A percentile compares a stretch with the other conserved stretches of the same genome.
Conservation (phyloP, 768 basidiomycete genomes). For the Naganishia onofrii region DNA sequence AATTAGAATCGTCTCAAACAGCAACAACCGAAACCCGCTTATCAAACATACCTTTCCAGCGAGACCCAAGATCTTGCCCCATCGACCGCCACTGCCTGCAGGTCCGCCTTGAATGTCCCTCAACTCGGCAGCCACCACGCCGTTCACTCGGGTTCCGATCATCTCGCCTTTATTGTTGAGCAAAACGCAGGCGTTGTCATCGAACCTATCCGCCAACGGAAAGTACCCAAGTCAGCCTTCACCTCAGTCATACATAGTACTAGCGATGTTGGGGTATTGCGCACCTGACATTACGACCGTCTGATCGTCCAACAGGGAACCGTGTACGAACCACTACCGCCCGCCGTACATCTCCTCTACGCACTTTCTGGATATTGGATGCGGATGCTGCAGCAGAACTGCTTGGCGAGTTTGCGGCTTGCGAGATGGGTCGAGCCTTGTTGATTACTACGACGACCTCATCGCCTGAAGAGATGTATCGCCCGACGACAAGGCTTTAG, state of each 20-base stretch:
- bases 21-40: neutral
- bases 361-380: slow-evolving; percentile 78
- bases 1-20: neutral
- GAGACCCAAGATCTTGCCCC: slow-evolving; percentile 88
- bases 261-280: too few relatives aligned
- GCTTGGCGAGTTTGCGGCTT: slow-evolving; percentile 53
- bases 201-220: slow-evolving; percentile 60
- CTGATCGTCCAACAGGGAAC: slow-evolving; percentile 77
- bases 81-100: slow-evolving; percentile 56
- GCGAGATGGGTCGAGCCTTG: slow-evolving; percentile 74
- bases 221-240: neutral
- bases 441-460: slow-evolving; percentile 95
- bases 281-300: slow-evolving; percentile 72
- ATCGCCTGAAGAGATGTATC: slow-evolving; percentile 60
- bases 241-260: too few relatives aligned
- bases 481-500: neutral
- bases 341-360: slow-evolving; percentile 88
- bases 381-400: slow-evolving; percentile 56
- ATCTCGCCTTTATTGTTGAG: slow-evolving; percentile 87
- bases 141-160: slow-evolving; percentile 90
- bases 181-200: slow-evolving; percentile 92
- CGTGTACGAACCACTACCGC: slow-evolving; percentile 93
- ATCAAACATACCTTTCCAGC: slow-evolving; percentile 72
- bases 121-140: slow-evolving; percentile 86
- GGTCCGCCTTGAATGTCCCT: slow-evolving; percentile 64